phyloP scores from a whole-genome alignment of 73 alveolate genomes.

The Paramecium sonneborni region DNA sequence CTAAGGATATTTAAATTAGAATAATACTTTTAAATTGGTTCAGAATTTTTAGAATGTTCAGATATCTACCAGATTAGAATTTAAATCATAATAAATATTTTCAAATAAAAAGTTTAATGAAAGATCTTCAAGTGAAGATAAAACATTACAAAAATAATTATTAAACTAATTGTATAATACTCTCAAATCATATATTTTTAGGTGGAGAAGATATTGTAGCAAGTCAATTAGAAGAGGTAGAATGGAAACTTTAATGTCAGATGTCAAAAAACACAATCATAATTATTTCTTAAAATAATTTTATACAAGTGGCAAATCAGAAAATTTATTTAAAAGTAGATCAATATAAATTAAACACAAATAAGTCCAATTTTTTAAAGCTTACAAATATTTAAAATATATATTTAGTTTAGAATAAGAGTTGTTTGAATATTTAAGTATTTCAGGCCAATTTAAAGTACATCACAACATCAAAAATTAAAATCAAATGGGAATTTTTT shows the following conservation, averaged over 20 bases:
- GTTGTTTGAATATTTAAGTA: background rate
- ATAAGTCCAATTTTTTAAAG: background rate
- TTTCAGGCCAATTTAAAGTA: background rate
- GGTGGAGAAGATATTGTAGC: background rate
- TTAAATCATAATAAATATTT: background rate
- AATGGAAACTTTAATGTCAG: background rate
- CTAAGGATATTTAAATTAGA: background rate
- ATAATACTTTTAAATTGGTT: background rate
- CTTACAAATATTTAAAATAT: background rate
- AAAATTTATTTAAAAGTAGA: constrained; percentile 1
- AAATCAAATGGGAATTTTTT: background rate
- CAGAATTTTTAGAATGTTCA: background rate
- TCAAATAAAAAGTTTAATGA: background rate
- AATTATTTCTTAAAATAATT: background rate
- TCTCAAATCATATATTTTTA: background rate
- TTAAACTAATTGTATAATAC: background rate
- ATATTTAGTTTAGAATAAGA: background rate
- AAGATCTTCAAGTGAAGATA: constrained; percentile 28
- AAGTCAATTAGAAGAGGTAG: background rate
- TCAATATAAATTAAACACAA: background rate
- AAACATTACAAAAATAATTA: background rate
- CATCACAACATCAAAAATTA: background rate
- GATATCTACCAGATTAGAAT: background rate
- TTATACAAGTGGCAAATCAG: background rate
- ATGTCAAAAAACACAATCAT: background rate